Evolutionary conservation across 2,329 filamentous ascomycete species (phyloP).

Genomic region (Phialocephala subalpina): DNA sequence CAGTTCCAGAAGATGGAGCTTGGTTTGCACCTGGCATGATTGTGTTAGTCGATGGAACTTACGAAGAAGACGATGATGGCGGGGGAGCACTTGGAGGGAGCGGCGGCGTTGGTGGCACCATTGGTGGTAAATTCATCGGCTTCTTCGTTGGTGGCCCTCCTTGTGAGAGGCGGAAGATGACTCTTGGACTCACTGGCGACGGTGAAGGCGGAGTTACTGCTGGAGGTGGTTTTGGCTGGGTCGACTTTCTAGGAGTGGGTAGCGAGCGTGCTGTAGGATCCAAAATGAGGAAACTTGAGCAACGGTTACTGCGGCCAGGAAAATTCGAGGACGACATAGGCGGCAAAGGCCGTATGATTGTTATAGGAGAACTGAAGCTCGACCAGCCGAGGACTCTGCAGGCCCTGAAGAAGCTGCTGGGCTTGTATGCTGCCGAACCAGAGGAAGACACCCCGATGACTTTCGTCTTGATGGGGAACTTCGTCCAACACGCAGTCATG

Average conservation of each 20-base stretch:
- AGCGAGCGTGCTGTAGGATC: conserved; percentile 85
- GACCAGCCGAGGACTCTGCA: conserved; percentile 84
- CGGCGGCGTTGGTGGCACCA: conserved; percentile 85
- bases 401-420: conserved; percentile 81
- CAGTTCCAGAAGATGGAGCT: conserved; percentile 83
- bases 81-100: conserved; percentile 77
- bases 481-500: conserved; percentile 72
- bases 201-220: conserved; percentile 65
- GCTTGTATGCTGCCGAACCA: conserved; percentile 72
- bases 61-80: conserved; percentile 87
- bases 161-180: conserved; percentile 82
- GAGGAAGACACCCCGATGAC: conserved; percentile 74
- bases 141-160: conserved; percentile 93
- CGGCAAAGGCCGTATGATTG: conserved; percentile 66
- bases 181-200: conserved; percentile 71
- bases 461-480: conserved; percentile 88
- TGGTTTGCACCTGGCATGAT: conserved; percentile 98
- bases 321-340: conserved; percentile 37
- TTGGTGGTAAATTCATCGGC: conserved; percentile 90
- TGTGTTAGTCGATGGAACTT: conserved; percentile 92
- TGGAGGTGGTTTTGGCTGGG: conserved; percentile 92
- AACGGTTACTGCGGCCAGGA: conserved; percentile 63
- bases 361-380: conserved; percentile 86
- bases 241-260: conserved; percentile 92
- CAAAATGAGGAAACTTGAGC: conserved; percentile 84